A percentile compares a stretch with the other conserved stretches of the same genome.
Conservation (phyloP, 2,329 filamentous ascomycete genomes). For the Ascosphaera aggregata region DNA sequence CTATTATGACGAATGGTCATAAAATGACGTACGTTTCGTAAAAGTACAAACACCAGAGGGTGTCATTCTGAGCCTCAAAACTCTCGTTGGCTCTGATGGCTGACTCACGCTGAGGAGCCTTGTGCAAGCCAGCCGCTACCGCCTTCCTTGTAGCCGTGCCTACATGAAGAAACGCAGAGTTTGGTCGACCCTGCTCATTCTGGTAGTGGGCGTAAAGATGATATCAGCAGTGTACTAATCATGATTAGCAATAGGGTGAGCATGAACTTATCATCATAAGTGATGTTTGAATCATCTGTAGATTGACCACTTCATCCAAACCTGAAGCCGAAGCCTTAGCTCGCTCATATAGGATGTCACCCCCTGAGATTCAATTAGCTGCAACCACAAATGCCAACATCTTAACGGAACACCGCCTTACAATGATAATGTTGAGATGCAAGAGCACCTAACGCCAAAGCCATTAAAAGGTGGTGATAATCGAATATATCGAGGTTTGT, state of each 20-base stretch:
- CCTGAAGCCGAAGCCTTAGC: conserved; percentile 16
- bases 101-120: conserved; percentile 12
- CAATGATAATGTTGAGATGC: not conserved
- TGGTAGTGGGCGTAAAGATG: conserved; percentile 19
- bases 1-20: not conserved
- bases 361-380: conserved; percentile 17
- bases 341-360: conserved; percentile 21
- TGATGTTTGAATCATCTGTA: conserved; percentile 21
- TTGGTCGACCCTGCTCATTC: conserved; percentile 21
- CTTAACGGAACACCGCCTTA: not conserved
- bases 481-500: conserved; percentile 15
- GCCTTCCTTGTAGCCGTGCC: conserved; percentile 21
- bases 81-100: conserved; percentile 13
- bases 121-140: conserved; percentile 21
- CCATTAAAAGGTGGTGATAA: conserved; percentile 9
- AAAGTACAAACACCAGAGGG: conserved; percentile 19
- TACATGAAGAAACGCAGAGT: conserved; percentile 20
- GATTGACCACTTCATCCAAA: conserved; percentile 22
- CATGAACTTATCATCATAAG: conserved; percentile 23
- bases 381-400: conserved; percentile 18
- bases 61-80: conserved; percentile 16
- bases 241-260: not conserved
- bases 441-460: not conserved
- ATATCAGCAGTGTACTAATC: conserved; percentile 4
- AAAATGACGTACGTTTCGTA: conserved; percentile 19